Evolutionary conservation across 2,329 filamentous ascomycete genomes (phyloP), one percentile per base, ranked within the genome.

Genomic region (Podosphaera leucotricha): DNA sequence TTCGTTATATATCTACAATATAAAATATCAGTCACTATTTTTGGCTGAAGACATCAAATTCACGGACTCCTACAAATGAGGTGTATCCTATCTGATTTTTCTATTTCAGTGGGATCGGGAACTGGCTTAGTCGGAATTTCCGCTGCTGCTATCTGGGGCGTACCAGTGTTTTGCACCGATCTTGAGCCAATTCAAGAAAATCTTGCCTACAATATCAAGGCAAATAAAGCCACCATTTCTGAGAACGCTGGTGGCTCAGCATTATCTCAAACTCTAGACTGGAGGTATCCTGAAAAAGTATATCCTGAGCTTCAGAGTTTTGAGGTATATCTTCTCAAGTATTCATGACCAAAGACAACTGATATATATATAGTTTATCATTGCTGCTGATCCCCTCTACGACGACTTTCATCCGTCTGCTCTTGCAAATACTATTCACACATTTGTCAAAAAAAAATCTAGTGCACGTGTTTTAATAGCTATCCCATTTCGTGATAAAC

Each of bases 71-170:
- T 4, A 24, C 8, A 24, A 5, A 24, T 24, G 22, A 8, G 22
- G 4, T 24, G 19, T 19, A 21, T 3, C 22, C 5, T 40, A 15
- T 40, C 22, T 24, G 22, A 24, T 24, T 5, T 24, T 24, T 33
- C 28, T 28, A 28, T 10, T 44, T 20, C 16, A 45, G 3, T 45
- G 22, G 44, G 44, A 24, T 77, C 87, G 0, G 87, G 90, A 0
- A 95, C 87, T 0, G 87, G 87, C 0, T 68, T 98, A n/a, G 71
- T 93, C 8, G 90, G 90, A 0, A 65, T 95, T 38, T 80, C 86
- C 1, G 83, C 86, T 20, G 83, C 85, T 6, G 75, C 73, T 13
- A 64, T 83, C 20, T 80, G 80, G 65, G 64, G 65, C 38, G 68
- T 70, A 0, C 62, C 70, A 16, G 78, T 92, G 3, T 63, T 79